These are phyloP conservation scores for Eucalyptus albens DNA, from an alignment of 345 rosid species.

Conservation along the genomic window DNA sequence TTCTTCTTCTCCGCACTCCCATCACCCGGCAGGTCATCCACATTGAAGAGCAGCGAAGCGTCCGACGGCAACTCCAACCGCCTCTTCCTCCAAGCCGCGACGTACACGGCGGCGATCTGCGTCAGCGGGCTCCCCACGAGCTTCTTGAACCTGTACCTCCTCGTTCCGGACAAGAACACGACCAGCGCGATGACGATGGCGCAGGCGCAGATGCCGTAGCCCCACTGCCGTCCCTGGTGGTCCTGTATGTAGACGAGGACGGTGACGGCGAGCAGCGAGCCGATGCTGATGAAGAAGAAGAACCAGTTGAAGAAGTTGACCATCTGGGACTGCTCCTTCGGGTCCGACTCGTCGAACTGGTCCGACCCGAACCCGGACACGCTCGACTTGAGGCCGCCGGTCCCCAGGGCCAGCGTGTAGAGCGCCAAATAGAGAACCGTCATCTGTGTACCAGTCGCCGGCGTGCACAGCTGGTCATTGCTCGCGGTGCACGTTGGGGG, in stretches of 20 bases:
- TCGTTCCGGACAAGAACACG: constrained; percentile 66
- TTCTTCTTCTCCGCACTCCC: constrained; percentile 17
- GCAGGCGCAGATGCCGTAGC: constrained; percentile 74
- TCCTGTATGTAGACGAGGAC: constrained; percentile 89
- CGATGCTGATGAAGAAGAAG: constrained; percentile 84
- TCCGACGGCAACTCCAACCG: constrained; percentile 48
- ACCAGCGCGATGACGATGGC: constrained; percentile 50
- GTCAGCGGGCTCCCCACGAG: constrained; percentile 91
- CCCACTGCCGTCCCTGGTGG: constrained; percentile 75
- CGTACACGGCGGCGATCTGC: constrained; percentile 60
- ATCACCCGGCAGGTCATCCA: constrained; percentile 36
- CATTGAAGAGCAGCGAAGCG: constrained; percentile 27
- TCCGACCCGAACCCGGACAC: constrained; percentile 96
- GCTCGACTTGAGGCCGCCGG: constrained; percentile 93
- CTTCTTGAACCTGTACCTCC: constrained; percentile 71
- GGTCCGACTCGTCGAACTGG: constrained; percentile 78
- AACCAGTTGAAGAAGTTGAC: constrained; percentile 79
- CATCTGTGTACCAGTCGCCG: constrained; percentile 57
- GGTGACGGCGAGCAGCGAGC: constrained; percentile 75
- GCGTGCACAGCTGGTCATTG: constrained; percentile 27
- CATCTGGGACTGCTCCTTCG: constrained; percentile 55
- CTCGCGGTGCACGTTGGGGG: constrained; percentile 59
- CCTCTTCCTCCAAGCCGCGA: constrained; percentile 64
- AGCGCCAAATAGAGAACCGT: constrained; percentile 57
- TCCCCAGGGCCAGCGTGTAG: constrained; percentile 80